phyloP scores from a whole-genome alignment of 768 basidiomycete genomes.

The Cyclocybe aegerita region DNA sequence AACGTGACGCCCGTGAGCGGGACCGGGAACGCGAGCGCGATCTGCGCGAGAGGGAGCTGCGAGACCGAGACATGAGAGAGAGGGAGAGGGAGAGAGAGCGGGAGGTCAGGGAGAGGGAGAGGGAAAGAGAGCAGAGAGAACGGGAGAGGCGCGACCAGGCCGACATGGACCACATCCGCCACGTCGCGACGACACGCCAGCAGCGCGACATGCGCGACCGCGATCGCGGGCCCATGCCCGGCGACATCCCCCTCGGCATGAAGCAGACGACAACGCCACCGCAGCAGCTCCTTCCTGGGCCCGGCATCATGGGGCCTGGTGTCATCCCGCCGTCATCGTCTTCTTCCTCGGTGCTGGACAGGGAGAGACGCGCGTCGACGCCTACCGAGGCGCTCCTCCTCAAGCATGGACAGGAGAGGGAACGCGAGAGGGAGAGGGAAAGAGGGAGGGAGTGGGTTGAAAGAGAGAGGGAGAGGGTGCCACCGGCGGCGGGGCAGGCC shows the following conservation, averaged over 20 bases:
- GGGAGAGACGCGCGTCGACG: too few relatives aligned
- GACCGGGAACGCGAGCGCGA: background rate
- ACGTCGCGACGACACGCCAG: slow-evolving; percentile 11
- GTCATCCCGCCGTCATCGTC: too few relatives aligned
- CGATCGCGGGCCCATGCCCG: slow-evolving; percentile 17
- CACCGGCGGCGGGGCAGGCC: slow-evolving; percentile 13
- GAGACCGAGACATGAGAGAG: slow-evolving; percentile 2
- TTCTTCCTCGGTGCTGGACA: too few relatives aligned
- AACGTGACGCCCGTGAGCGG: slow-evolving; percentile 1
- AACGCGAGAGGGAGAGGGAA: slow-evolving; percentile 21
- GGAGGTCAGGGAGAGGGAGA: slow-evolving; percentile 1
- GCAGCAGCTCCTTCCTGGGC: slow-evolving; percentile 8
- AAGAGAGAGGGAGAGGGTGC: slow-evolving; percentile 18
- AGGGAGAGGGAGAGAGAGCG: slow-evolving; percentile 5
- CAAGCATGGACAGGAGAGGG: background rate
- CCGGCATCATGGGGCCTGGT: background rate
- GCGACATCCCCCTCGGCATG: background rate
- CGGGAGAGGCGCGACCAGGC: slow-evolving; percentile 8
- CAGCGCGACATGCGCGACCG: slow-evolving; percentile 21
- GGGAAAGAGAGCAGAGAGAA: slow-evolving; percentile 9
- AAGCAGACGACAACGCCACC: background rate
- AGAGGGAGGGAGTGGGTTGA: slow-evolving; percentile 15
- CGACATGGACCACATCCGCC: slow-evolving; percentile 10
- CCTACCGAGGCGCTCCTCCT: too few relatives aligned
- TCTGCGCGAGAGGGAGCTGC: slow-evolving; percentile 3